phyloP scores from a whole-genome alignment of 306 rosid species.

The Lagenaria siceraria region DNA sequence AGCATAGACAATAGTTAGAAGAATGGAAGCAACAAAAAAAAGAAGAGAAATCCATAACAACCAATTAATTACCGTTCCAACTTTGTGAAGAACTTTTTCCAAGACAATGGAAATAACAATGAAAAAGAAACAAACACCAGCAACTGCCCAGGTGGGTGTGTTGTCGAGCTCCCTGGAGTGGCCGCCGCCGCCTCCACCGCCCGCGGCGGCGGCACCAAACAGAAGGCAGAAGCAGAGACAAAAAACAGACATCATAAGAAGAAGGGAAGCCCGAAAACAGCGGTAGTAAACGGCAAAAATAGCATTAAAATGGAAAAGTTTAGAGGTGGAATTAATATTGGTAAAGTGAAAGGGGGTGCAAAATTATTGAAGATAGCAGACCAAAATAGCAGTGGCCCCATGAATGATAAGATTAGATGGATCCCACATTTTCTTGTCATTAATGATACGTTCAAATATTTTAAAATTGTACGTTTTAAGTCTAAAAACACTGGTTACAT shows the following conservation, averaged over 20 bases:
- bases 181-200: neutral
- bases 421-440: no score
- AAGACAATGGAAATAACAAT: constrained; percentile 49
- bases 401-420: no score
- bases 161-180: constrained; percentile 38
- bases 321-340: no score
- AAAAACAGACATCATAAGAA: neutral
- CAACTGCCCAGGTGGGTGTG: constrained; percentile 94
- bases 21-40: neutral
- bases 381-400: no score
- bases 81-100: constrained; percentile 63
- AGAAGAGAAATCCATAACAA: neutral
- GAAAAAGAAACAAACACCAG: constrained; percentile 58
- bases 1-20: neutral
- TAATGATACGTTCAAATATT: no score
- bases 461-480: no score
- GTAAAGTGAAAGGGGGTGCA: no score
- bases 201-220: constrained; percentile 1
- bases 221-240: neutral
- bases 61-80: constrained; percentile 43
- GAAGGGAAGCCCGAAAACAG: neutral
- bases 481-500: no score
- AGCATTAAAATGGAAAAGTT: no score
- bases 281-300: no score
- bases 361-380: no score